Base-by-base conservation (phyloP, 441 rosid species). In the Flueggea neowawraea region DNA sequence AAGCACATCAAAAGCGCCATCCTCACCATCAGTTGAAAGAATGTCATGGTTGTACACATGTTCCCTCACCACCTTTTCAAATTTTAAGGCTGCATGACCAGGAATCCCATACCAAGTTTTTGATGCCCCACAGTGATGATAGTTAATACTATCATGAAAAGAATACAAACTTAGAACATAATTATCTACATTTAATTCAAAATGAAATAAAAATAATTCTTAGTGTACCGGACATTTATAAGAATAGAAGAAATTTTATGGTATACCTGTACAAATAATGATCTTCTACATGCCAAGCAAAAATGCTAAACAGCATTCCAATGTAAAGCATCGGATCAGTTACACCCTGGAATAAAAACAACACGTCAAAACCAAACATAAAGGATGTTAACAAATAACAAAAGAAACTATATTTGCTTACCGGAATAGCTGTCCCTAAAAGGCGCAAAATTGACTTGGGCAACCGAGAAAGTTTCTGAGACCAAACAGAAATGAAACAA, bases 211-310 rank as follows among this genome's bases (percentile, higher is more conserved):
- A 22, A 22, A 22, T 22, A 22, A 22, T 22, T 22, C 28, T 22
- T 22, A 22, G 28, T 22, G 28, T 22, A 22, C 28, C 2, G 28
- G 28, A 22, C 28, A 22, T 22, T 22, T 22, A 3, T 14, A 49
- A 31, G 52, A 64, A 57, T 16, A 12, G 50, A 57, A 36, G 47
- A 4, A 52, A 48, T 15, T 14, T 54, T 55, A 16, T 16, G 16
- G 31, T 32, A 55, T 86, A 96, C 99, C 99, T 96, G 70, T 93
- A 96, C 79, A 96, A 75, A 74, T 90, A 96, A 78, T 96, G 98
- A 73, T 92, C 99, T 77, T 96, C 99, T 68, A 96, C 99, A 58
- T 96, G 99, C 99, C 99, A 96, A 52, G 99, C 99, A 83, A 96
- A 96, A 83, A 93, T 76, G 64, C 99, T 96, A 80, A 96, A 96